Conservation (phyloP, 1,284 basidiomycete genomes). For the Apiotrichum porosum region DNA sequence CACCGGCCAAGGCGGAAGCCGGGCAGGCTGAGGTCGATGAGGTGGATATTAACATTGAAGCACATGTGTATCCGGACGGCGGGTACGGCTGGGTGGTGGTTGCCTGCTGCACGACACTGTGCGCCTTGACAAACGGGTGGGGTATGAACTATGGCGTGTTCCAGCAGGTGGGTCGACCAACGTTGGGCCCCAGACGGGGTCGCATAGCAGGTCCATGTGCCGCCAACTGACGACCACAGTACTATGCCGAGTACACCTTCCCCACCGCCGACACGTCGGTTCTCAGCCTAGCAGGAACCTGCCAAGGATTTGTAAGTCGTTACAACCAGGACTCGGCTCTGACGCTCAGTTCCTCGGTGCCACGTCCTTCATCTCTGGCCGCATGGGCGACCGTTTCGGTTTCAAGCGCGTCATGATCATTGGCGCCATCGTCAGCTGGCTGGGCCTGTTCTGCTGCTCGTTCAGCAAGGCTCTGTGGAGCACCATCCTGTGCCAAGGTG, state of each 20-base stretch:
- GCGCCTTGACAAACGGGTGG: slow-evolving; percentile 26
- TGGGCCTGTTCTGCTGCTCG: slow-evolving; percentile 16
- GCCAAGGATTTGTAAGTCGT: not conserved
- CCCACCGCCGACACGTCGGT: slow-evolving; percentile 17
- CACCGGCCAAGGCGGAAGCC: not conserved
- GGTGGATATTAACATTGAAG: too few species aligned
- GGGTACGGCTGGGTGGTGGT: slow-evolving; percentile 43
- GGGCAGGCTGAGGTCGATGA: not conserved
- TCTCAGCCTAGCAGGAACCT: slow-evolving; percentile 13
- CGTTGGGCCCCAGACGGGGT: too few species aligned
- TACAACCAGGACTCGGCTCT: too few species aligned
- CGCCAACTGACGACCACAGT: slow-evolving; percentile 13
- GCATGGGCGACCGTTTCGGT: slow-evolving; percentile 17
- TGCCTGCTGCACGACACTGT: slow-evolving; percentile 27
- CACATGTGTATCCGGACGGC: slow-evolving; percentile 43
- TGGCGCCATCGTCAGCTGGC: slow-evolving; percentile 23
- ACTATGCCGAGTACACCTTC: slow-evolving; percentile 24
- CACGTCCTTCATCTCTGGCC: slow-evolving; percentile 9
- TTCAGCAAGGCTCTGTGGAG: slow-evolving; percentile 8
- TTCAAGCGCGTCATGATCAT: slow-evolving; percentile 28
- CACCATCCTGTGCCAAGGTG: slow-evolving; percentile 19
- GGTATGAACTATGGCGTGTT: slow-evolving; percentile 36
- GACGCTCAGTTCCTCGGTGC: slow-evolving; percentile 2
- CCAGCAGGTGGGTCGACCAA: slow-evolving; percentile 23
- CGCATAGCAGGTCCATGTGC: too few species aligned